These are phyloP conservation scores for Articulospora tetracladia DNA, from an alignment of 495 filamentous ascomycete species.

Conservation along the genomic window DNA sequence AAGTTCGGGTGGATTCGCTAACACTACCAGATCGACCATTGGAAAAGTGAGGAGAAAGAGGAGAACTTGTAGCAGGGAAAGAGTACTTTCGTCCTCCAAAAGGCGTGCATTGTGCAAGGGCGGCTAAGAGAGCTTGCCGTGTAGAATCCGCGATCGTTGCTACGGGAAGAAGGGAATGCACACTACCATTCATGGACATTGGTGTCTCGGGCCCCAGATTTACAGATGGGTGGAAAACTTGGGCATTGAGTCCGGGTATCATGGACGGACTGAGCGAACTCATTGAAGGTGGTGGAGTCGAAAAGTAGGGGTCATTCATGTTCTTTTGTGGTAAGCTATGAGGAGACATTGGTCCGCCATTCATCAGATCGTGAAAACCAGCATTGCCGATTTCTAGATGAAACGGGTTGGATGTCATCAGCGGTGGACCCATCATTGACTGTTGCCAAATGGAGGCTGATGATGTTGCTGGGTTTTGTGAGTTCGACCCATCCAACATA, in stretches of 20 bases:
- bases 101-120: slow-evolving; percentile 70
- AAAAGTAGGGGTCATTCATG: slow-evolving; percentile 52
- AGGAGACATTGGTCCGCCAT: slow-evolving; percentile 58
- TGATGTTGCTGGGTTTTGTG: slow-evolving; percentile 40
- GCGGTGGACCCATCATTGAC: slow-evolving; percentile 56
- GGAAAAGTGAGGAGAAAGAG: slow-evolving; percentile 52
- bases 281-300: slow-evolving; percentile 64
- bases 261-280: slow-evolving; percentile 52
- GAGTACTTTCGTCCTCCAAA: slow-evolving; percentile 78
- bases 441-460: slow-evolving; percentile 60
- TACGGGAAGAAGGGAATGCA: slow-evolving; percentile 51
- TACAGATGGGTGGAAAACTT: slow-evolving; percentile 55
- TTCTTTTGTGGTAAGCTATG: slow-evolving; percentile 51
- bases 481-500: slow-evolving; percentile 79
- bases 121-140: slow-evolving; percentile 77
- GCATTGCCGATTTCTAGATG: slow-evolving; percentile 53
- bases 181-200: slow-evolving; percentile 62
- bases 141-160: slow-evolving; percentile 89
- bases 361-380: slow-evolving; percentile 57
- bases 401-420: slow-evolving; percentile 57
- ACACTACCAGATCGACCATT: slow-evolving; percentile 43
- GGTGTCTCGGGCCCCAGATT: slow-evolving; percentile 64
- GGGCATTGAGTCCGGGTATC: slow-evolving; percentile 45
- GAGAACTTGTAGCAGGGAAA: slow-evolving; percentile 63
- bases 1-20: slow-evolving; percentile 42